These are phyloP conservation scores for Galerina marginata DNA, from an alignment of 768 basidiomycete genomes.

Conservation along the genomic window DNA sequence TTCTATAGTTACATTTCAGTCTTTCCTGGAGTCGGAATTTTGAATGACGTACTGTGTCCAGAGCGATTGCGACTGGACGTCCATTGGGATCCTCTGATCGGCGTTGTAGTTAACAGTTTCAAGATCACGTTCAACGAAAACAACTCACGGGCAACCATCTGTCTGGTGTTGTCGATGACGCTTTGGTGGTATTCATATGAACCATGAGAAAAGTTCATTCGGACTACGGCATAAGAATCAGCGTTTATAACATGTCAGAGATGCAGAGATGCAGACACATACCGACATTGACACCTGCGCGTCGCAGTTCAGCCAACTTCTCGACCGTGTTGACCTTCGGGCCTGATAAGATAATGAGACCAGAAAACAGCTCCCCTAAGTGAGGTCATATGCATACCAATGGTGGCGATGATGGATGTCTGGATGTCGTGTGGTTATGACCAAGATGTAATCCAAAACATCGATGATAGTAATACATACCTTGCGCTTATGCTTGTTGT, in stretches of 20 bases:
- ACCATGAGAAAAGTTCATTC: constrained; percentile 99
- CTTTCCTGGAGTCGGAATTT: constrained; percentile 8
- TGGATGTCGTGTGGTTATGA: constrained; percentile 37
- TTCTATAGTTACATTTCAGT: constrained; percentile 60
- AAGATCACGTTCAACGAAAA: constrained; percentile 1
- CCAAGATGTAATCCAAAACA: constrained; percentile 5
- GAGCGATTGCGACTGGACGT: constrained; percentile 95
- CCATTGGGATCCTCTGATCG: constrained; percentile 67
- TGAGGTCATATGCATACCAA: constrained; percentile 58
- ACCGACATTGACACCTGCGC: constrained; percentile 98
- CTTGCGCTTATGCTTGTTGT: constrained; percentile 91
- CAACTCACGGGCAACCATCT: constrained; percentile 74
- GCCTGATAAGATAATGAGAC: constrained; percentile 48
- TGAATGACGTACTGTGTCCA: constrained; percentile 81
- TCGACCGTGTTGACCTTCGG: constrained; percentile 95
- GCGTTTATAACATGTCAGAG: not conserved
- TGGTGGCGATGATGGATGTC: constrained; percentile 99
- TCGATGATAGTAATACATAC: constrained; percentile 48
- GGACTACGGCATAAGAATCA: constrained; percentile 58
- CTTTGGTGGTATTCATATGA: constrained; percentile 98
- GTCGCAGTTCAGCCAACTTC: constrained; percentile 81
- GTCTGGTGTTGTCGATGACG: constrained; percentile 96
- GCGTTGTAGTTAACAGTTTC: constrained; percentile 12
- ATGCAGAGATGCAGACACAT: constrained; percentile 35
- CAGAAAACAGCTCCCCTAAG: constrained; percentile 7